Evolutionary conservation across 495 filamentous ascomycete genomes (phyloP).

Genomic region (Aspergillus ostianus): DNA sequence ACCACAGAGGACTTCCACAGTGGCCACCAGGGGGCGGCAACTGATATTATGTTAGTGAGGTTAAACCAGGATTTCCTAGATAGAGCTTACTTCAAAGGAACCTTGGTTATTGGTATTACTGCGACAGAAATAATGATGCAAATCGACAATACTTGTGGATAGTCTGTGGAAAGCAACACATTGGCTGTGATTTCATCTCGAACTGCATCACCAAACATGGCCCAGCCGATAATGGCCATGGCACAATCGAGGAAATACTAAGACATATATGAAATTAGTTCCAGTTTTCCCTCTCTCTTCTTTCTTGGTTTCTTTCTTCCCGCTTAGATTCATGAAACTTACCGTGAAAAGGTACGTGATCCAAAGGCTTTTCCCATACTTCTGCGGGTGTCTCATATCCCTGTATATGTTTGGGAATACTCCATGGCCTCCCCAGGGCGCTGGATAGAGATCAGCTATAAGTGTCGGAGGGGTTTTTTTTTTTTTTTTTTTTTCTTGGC

Average conservation of each 20-base stretch:
- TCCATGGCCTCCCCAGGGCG: conserved; percentile 91
- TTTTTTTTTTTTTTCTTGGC: too few relatives aligned
- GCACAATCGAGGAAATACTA: conserved; percentile 76
- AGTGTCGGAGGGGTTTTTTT: not conserved
- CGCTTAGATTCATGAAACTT: conserved; percentile 35
- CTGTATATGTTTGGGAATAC: conserved; percentile 98
- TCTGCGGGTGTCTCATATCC: conserved; percentile 93
- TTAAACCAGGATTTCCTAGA: not conserved
- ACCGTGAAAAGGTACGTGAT: conserved; percentile 90
- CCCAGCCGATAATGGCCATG: conserved; percentile 76
- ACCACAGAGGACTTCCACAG: conserved; percentile 75
- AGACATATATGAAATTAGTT: conserved; percentile 13
- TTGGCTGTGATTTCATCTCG: conserved; percentile 89
- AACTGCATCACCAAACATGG: conserved; percentile 91
- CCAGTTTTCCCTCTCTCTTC: not conserved
- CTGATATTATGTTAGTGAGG: conserved; percentile 33
- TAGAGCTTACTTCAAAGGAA: conserved; percentile 74
- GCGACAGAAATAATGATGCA: conserved; percentile 82
- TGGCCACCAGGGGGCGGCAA: conserved; percentile 82
- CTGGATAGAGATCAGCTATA: conserved; percentile 26
- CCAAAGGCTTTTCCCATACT: conserved; percentile 73
- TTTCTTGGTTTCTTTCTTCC: not conserved
- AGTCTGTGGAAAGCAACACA: conserved; percentile 68
- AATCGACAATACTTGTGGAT: conserved; percentile 70
- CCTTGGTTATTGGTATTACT: conserved; percentile 92